These are phyloP conservation scores for Leonotis leonurus DNA, from an alignment of 257 asterid genomes.

Conservation along the genomic window DNA sequence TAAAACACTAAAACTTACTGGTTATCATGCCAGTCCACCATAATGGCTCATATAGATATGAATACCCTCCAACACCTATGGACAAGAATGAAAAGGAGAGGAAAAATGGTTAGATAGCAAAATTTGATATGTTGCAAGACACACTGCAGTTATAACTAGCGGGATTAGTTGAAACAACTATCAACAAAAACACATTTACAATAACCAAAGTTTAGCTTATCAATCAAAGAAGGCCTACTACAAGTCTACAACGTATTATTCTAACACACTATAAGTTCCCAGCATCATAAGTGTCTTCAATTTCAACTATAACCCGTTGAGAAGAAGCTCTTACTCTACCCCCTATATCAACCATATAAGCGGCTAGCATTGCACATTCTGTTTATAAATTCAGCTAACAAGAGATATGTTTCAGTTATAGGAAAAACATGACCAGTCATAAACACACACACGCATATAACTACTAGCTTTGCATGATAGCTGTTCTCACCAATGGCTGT, in stretches of 20 bases:
- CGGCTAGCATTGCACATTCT: neutral
- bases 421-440: neutral
- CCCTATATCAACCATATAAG: conserved; percentile 2
- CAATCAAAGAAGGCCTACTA: neutral
- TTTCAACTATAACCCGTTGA: neutral
- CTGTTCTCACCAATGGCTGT: neutral
- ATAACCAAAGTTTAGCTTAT: neutral
- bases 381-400: neutral
- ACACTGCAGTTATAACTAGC: conserved; percentile 5
- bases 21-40: conserved; percentile 95
- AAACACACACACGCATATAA: no score
- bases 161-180: neutral
- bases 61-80: conserved; percentile 80
- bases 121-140: conserved; percentile 9
- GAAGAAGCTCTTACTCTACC: neutral
- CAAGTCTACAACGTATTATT: conserved; percentile 6
- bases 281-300: neutral
- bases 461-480: neutral
- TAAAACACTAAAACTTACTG: conserved; percentile 47
- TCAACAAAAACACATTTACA: neutral
- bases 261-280: neutral
- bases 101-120: neutral
- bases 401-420: neutral
- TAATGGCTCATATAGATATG: conserved; percentile 72
- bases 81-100: neutral